Conservation (phyloP, 768 basidiomycete genomes). For the Boletus rubroflammeus region DNA sequence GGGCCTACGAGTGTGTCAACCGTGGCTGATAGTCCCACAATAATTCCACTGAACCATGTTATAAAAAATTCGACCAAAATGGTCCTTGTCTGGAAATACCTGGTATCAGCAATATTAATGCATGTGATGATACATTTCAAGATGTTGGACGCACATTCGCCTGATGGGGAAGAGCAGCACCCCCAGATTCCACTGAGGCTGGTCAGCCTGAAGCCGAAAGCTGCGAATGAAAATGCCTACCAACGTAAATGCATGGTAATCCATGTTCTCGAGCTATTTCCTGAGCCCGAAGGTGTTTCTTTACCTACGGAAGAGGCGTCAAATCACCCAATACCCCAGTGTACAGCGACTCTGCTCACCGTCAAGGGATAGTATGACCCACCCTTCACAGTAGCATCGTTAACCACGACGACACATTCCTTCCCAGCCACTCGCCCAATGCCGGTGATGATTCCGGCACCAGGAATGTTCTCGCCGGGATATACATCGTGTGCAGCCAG, state of each 20-base stretch:
- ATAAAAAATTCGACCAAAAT: constrained; percentile 96
- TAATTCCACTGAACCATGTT: constrained; percentile 68
- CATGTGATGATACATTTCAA: not conserved
- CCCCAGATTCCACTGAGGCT: constrained; percentile 82
- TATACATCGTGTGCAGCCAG: constrained; percentile 90
- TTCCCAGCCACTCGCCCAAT: constrained; percentile 72
- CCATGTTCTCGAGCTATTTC: constrained; percentile 91
- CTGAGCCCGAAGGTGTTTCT: constrained; percentile 93
- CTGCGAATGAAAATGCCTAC: constrained; percentile 41
- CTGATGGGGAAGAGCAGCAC: constrained; percentile 89
- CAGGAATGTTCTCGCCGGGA: constrained; percentile 68
- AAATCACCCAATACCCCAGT: not conserved
- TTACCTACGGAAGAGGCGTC: constrained; percentile 50
- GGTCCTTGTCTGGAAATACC: constrained; percentile 92
- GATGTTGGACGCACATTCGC: constrained; percentile 51
- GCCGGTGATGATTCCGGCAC: constrained; percentile 89
- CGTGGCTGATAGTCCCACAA: not conserved
- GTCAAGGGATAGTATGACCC: constrained; percentile 91
- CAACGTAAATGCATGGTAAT: constrained; percentile 88
- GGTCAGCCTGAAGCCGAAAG: constrained; percentile 2
- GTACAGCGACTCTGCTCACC: constrained; percentile 35
- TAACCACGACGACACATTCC: constrained; percentile 89
- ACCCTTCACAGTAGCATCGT: constrained; percentile 92
- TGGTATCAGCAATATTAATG: constrained; percentile 20
- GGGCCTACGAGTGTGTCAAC: constrained; percentile 53